Conservation (phyloP, 768 basidiomycete genomes). For the Leccinellum luteum region DNA sequence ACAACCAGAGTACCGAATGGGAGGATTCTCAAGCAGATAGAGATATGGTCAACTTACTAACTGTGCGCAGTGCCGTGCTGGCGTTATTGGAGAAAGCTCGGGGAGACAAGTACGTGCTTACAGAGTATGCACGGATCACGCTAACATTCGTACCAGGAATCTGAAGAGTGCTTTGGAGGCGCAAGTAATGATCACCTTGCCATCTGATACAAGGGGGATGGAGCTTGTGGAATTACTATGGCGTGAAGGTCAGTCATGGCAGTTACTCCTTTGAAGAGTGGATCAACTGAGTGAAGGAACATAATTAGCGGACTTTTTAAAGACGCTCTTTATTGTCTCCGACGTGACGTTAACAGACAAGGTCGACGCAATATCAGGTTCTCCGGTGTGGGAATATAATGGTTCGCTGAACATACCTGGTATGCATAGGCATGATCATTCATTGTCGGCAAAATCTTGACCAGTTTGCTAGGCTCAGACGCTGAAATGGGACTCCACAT, state of each 20-base stretch:
- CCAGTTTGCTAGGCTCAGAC: conserved; percentile 8
- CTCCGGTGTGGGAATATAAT: conserved; percentile 50
- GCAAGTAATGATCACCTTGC: conserved; percentile 61
- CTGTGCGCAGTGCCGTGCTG: conserved; percentile 59
- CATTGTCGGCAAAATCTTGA: neutral
- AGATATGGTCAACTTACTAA: conserved; percentile 65
- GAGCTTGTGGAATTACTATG: conserved; percentile 41
- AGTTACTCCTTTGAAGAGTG: too few species aligned
- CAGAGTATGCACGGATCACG: neutral
- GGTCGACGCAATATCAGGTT: conserved; percentile 37
- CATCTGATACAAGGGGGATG: conserved; percentile 29
- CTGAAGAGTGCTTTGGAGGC: conserved; percentile 78
- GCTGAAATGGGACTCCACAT: conserved; percentile 46
- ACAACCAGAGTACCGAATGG: conserved; percentile 59
- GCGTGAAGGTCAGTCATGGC: conserved; percentile 36
- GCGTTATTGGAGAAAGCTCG: conserved; percentile 75
- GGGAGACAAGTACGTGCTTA: conserved; percentile 56
- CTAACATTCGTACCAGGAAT: conserved; percentile 42
- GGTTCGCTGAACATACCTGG: conserved; percentile 45
- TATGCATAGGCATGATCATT: conserved; percentile 25
- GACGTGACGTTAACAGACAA: conserved; percentile 54
- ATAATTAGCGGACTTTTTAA: conserved; percentile 58
- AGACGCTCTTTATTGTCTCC: conserved; percentile 80
- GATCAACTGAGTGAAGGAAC: neutral
- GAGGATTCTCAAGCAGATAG: conserved; percentile 49